phyloP scores from a whole-genome alignment of 1,284 basidiomycete species.

The Irpex sp. region DNA sequence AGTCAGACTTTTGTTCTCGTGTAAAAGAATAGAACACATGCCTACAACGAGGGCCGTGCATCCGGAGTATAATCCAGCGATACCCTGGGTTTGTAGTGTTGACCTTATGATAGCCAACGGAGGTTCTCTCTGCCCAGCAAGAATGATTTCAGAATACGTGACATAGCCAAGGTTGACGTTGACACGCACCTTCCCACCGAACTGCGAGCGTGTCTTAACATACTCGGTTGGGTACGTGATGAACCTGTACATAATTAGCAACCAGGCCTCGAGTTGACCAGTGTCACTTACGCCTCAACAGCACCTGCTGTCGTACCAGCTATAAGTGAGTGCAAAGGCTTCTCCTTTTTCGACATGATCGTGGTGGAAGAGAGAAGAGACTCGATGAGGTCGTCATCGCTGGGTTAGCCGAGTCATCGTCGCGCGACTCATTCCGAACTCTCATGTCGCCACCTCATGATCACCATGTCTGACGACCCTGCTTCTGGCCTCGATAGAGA shows the following conservation, averaged over 20 bases:
- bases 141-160: background rate
- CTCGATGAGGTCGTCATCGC: background rate
- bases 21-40: constrained; percentile 7
- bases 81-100: constrained; percentile 70
- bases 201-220: constrained; percentile 85
- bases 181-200: constrained; percentile 62
- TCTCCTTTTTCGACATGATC: constrained; percentile 56
- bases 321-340: constrained; percentile 75
- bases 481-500: background rate
- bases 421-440: background rate
- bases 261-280: background rate
- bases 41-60: constrained; percentile 87
- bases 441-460: background rate
- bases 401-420: background rate
- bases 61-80: constrained; percentile 82
- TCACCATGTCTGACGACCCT: background rate
- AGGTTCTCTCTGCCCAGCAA: constrained; percentile 48
- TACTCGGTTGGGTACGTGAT: constrained; percentile 92
- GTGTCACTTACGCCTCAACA: constrained; percentile 73
- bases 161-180: background rate
- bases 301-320: constrained; percentile 95
- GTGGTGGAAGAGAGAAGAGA: background rate
- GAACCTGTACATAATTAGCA: constrained; percentile 48
- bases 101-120: constrained; percentile 68
- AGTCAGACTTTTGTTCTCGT: background rate